Evolutionary conservation across 768 basidiomycete genomes (phyloP).

Genomic region (Auriscalpium microsporum): DNA sequence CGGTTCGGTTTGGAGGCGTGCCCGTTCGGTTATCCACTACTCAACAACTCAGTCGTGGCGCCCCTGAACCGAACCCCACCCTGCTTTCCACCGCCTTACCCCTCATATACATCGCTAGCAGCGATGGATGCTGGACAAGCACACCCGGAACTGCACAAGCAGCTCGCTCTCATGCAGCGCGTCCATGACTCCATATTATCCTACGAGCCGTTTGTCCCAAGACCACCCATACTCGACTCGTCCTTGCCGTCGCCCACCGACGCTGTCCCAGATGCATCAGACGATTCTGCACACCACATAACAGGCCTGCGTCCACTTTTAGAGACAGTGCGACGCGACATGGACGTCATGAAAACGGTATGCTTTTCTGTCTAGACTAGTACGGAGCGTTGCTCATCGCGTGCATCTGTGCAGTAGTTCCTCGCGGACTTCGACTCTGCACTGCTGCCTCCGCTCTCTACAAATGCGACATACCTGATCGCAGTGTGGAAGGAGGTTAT

Average conservation of each 20-base stretch:
- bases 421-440: conserved; percentile 39
- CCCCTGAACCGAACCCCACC: neutral
- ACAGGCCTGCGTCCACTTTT: conserved; percentile 33
- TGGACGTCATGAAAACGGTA: conserved; percentile 35
- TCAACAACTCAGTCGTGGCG: neutral
- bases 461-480: conserved; percentile 73
- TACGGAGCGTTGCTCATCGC: neutral
- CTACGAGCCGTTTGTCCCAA: conserved; percentile 17
- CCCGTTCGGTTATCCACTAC: neutral
- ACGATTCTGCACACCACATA: conserved; percentile 18
- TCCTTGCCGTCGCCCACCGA: conserved; percentile 17
- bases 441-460: conserved; percentile 47
- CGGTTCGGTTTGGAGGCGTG: neutral
- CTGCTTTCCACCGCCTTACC: neutral
- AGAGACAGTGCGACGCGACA: conserved; percentile 36
- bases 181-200: conserved; percentile 19
- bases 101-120: neutral
- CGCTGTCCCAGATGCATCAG: conserved; percentile 5
- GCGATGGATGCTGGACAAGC: neutral
- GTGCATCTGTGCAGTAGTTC: conserved; percentile 44
- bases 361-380: neutral
- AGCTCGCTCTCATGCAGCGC: conserved; percentile 19
- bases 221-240: conserved; percentile 29
- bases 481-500: conserved; percentile 79
- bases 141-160: conserved; percentile 19